Base-by-base conservation (phyloP, 768 basidiomycete genomes). In the Mycena rebaudengoi region DNA sequence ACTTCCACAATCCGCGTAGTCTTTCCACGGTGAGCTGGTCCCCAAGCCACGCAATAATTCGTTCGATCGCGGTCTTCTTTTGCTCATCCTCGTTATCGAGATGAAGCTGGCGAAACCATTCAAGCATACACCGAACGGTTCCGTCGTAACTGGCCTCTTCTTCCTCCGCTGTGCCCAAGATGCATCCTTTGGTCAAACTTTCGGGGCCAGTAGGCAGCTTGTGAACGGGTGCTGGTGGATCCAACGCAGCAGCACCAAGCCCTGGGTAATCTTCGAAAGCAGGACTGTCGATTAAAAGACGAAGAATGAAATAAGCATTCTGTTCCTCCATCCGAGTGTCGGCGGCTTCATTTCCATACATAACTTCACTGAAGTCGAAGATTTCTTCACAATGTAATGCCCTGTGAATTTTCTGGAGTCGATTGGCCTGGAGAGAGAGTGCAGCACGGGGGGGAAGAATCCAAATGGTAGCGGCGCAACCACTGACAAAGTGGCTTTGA, bases 21-120 rank as follows among this genome's bases (percentile, higher is more conserved):
- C 71, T 63, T 1, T 67, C 69, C 0, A 69, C 67, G 0, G 74
- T 80, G 16, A 80, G 66, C 56, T 79, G 78, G 63, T 79, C 79
- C 0, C 78, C 73, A 33, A 74, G 54, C 76, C 76, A 80, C 0
- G 67, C 35, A 13, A 79, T 52, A 1, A 79, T 16, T 0, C 53
- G 28, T 6, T 75, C 55, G 0, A 54, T 13, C 14, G 43, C 43
- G 7, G 55, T 56, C 14, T 33, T 8, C 25, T 3, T 37, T 23
- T 50, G 46, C 35, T 50, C 62, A 8, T 49, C 53, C 18, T 13
- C 12, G 2, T 37, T 18, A 14, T 49, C n/a, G 4, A 49, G 33
- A 2, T 14, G 21, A 2, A 63, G 37, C 18, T 63, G 53, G 4
- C 20, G 29, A 25, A 63, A 50, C 3, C 11, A 14, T 7, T 35